Evolutionary conservation across 176 grass and related monocot species (phyloP).

Genomic region (Carex pumila): DNA sequence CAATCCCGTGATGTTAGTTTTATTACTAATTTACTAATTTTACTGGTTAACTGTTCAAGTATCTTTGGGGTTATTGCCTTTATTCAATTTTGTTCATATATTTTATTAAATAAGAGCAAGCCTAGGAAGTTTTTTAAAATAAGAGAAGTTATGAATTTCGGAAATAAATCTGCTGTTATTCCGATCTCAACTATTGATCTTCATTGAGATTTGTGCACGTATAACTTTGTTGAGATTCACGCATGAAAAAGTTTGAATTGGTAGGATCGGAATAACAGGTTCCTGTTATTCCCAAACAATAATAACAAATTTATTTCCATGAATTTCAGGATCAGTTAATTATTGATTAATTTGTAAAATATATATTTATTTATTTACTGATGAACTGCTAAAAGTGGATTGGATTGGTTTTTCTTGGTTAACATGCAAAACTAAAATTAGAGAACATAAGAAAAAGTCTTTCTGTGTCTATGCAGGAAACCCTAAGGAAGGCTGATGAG

Average conservation of each 20-base stretch:
- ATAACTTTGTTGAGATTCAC: too few relatives aligned
- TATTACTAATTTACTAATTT: background rate
- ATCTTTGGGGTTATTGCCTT: background rate
- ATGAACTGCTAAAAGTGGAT: background rate
- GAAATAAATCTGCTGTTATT: too few relatives aligned
- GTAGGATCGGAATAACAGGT: too few relatives aligned
- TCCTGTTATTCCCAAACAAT: too few relatives aligned
- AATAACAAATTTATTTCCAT: too few relatives aligned
- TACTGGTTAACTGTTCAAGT: background rate
- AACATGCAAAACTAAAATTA: background rate
- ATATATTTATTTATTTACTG: background rate
- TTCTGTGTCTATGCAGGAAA: slow-evolving; percentile 41
- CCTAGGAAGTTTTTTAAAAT: background rate
- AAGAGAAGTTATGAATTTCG: background rate
- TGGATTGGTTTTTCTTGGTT: background rate
- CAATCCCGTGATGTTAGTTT: slow-evolving; percentile 66
- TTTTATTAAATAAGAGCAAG: background rate
- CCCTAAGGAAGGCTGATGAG: slow-evolving; percentile 62
- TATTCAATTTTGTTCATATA: background rate
- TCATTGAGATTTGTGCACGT: too few relatives aligned
- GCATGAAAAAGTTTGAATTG: too few relatives aligned
- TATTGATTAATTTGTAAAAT: background rate
- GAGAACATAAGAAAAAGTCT: background rate
- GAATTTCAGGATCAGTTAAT: background rate
- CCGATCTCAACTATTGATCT: too few relatives aligned